These are phyloP conservation scores for Quercus phellos DNA, from an alignment of 331 rosid genomes.

Conservation along the genomic window DNA sequence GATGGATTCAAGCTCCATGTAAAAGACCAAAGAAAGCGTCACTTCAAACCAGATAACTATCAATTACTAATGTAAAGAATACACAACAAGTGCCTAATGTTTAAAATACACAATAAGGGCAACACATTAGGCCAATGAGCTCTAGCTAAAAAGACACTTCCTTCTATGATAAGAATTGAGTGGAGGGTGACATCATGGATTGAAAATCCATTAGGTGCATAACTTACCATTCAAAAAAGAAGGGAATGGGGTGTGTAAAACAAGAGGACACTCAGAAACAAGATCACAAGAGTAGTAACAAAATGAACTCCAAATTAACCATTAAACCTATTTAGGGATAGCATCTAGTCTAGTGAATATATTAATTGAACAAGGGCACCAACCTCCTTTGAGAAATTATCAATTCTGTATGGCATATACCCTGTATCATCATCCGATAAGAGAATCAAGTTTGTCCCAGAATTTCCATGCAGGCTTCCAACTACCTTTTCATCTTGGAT, in stretches of 20 bases:
- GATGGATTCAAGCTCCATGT: background rate
- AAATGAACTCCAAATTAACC: background rate
- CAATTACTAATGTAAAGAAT: too few species aligned
- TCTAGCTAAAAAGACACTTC: too few species aligned
- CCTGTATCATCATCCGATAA: conserved; percentile 93
- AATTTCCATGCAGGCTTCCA: conserved; percentile 86
- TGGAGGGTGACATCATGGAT: too few species aligned
- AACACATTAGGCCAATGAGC: too few species aligned
- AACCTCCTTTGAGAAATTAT: conserved; percentile 93
- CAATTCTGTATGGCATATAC: conserved; percentile 95
- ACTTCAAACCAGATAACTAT: background rate
- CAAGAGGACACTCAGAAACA: background rate
- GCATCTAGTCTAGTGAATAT: conserved; percentile 2
- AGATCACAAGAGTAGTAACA: background rate
- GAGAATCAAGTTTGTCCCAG: conserved; percentile 88
- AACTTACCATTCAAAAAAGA: too few species aligned
- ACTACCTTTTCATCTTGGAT: conserved; percentile 66
- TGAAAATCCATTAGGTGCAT: too few species aligned
- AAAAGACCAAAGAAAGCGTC: background rate
- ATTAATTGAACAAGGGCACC: conserved; percentile 29
- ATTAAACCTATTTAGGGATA: background rate
- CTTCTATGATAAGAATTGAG: too few species aligned
- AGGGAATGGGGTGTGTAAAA: background rate
- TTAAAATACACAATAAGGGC: too few species aligned
- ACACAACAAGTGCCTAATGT: too few species aligned